A percentile compares a stretch with the other conserved stretches of the same genome.
phyloP scores from a whole-genome alignment of 2,329 filamentous ascomycete genomes.

The Fusarium subtropicale region DNA sequence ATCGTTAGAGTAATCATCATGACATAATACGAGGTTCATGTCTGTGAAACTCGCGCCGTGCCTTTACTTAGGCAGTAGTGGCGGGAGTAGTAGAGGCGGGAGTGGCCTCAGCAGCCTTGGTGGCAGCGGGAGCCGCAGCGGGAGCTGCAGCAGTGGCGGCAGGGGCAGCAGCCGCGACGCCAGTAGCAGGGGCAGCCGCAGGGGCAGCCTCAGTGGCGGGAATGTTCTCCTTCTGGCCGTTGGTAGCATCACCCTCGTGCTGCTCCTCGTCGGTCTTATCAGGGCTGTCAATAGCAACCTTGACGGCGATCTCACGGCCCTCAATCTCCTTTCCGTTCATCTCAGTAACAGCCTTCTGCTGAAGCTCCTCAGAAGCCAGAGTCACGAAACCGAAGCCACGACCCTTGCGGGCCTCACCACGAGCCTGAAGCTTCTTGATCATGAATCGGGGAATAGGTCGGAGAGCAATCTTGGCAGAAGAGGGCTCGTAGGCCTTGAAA shows the following conservation, averaged over 20 bases:
- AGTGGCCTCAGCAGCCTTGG: slow-evolving; percentile 43
- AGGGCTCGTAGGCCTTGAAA: slow-evolving; percentile 90
- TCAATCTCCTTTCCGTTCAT: slow-evolving; percentile 99
- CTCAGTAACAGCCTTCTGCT: slow-evolving; percentile 96
- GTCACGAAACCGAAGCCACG: slow-evolving; percentile 99
- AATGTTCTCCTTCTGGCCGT: slow-evolving; percentile 55
- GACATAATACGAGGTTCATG: slow-evolving; percentile 41
- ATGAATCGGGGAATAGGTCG: slow-evolving; percentile 99
- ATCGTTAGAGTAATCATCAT: slow-evolving; percentile 54
- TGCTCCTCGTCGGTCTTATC: slow-evolving; percentile 92
- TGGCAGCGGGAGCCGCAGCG: slow-evolving; percentile 40
- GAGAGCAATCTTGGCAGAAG: slow-evolving; percentile 97
- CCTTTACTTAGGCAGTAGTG: slow-evolving; percentile 50
- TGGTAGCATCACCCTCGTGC: slow-evolving; percentile 58
- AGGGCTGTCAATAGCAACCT: slow-evolving; percentile 99
- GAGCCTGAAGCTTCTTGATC: slow-evolving; percentile 99
- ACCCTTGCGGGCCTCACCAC: slow-evolving; percentile 97
- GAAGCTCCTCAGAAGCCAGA: slow-evolving; percentile 91
- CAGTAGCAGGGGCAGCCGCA: slow-evolving; percentile 38
- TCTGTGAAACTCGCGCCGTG: slow-evolving; percentile 45
- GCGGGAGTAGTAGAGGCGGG: slow-evolving; percentile 42
- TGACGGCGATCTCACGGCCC: slow-evolving; percentile 98
- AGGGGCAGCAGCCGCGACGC: slow-evolving; percentile 43
- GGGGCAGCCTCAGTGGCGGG: slow-evolving; percentile 47
- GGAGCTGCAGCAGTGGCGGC: slow-evolving; percentile 34